These are phyloP conservation scores for Amanita brunnescens DNA, from an alignment of 768 basidiomycete species.

Conservation along the genomic window DNA sequence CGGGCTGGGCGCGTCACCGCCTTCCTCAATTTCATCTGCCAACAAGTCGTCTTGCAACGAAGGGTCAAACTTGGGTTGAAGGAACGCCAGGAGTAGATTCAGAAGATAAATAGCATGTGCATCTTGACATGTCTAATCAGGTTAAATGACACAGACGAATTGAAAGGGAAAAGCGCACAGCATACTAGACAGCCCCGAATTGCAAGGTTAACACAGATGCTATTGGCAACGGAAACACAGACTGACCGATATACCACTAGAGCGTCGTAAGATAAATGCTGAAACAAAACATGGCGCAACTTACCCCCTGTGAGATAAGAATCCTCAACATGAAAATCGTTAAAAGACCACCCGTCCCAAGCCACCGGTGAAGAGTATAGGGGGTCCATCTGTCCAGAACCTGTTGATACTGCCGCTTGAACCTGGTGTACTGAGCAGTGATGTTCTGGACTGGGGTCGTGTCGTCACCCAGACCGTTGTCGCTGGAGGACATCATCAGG, in stretches of 20 bases:
- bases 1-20: conserved; percentile 51
- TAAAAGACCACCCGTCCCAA: conserved; percentile 63
- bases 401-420: conserved; percentile 79
- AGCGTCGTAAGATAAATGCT: conserved; percentile 8
- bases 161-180: conserved; percentile 40
- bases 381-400: conserved; percentile 91
- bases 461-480: conserved; percentile 35
- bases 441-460: conserved; percentile 41
- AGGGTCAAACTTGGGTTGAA: conserved; percentile 97
- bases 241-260: conserved; percentile 91
- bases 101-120: conserved; percentile 93
- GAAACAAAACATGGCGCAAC: conserved; percentile 18
- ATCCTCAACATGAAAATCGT: conserved; percentile 79
- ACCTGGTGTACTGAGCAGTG: conserved; percentile 36
- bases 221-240: not conserved
- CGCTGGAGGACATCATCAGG: conserved; percentile 40
- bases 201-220: not conserved
- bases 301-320: conserved; percentile 80
- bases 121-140: conserved; percentile 33
- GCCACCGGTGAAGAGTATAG: conserved; percentile 83
- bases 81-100: conserved; percentile 93
- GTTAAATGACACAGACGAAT: conserved; percentile 6
- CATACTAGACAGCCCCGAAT: conserved; percentile 37
- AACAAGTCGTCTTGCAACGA: conserved; percentile 88
- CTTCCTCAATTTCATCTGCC: conserved; percentile 94